Evolutionary conservation across 1,284 basidiomycete genomes (phyloP).

Genomic region (Papiliotrema laurentii): DNA sequence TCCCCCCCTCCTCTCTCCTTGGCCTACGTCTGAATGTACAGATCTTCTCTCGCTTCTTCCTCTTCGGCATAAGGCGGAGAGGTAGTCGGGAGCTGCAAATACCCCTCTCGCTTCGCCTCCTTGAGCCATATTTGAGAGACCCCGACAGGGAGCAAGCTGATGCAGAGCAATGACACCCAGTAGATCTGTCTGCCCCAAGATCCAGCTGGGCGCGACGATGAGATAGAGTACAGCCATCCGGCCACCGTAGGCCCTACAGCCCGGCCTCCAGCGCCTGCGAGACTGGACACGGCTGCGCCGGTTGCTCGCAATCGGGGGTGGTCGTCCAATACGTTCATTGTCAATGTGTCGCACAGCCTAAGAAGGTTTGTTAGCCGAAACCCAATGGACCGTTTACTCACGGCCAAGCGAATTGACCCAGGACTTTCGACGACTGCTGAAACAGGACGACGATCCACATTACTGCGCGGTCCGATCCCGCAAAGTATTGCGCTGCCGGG

Average conservation of each 20-base stretch:
- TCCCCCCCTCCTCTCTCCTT: no score
- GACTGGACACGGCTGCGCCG: conserved; percentile 18
- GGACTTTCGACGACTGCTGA: conserved; percentile 7
- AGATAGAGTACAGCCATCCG: conserved; percentile 27
- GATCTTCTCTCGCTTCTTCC: no score
- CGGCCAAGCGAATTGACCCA: conserved; percentile 22
- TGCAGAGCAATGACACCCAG: conserved; percentile 16
- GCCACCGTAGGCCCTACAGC: conserved; percentile 18
- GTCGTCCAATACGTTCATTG: conserved; percentile 17
- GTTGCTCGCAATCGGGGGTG: conserved; percentile 25
- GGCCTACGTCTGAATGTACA: no score
- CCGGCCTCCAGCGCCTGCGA: conserved; percentile 17
- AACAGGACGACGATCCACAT: conserved; percentile 14
- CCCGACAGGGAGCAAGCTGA: conserved; percentile 11
- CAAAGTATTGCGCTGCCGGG: conserved; percentile 15
- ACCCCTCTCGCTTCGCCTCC: not conserved
- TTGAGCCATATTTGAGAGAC: conserved; percentile 7
- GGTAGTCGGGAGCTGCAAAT: no score
- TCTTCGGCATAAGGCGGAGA: no score
- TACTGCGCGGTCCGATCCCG: conserved; percentile 4
- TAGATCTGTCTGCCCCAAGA: conserved; percentile 20
- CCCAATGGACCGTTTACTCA: conserved; percentile 4
- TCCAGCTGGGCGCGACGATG: conserved; percentile 15
- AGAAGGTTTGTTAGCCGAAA: not conserved
- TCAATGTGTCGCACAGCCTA: conserved; percentile 20